These are phyloP conservation scores for Penicillium longicatenatum DNA, from an alignment of 495 filamentous ascomycete species.

Conservation along the genomic window DNA sequence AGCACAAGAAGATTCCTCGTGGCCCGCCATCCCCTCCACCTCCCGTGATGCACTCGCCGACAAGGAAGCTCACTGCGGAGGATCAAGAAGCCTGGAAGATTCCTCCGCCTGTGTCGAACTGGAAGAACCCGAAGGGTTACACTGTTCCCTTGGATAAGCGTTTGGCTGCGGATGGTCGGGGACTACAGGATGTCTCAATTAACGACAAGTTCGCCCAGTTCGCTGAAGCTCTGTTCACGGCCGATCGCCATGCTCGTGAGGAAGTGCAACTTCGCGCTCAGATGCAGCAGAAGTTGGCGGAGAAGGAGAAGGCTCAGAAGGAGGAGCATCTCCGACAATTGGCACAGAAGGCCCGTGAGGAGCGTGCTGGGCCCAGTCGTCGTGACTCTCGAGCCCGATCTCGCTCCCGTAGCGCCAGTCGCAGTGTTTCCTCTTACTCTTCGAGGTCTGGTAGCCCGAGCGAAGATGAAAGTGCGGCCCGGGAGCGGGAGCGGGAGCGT, in stretches of 20 bases:
- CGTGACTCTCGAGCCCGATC: slow-evolving; percentile 43
- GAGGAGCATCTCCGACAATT: slow-evolving; percentile 90
- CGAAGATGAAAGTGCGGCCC: slow-evolving; percentile 66
- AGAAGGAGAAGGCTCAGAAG: slow-evolving; percentile 93
- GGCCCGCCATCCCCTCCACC: slow-evolving; percentile 92
- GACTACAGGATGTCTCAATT: slow-evolving; percentile 91
- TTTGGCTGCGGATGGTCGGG: slow-evolving; percentile 91
- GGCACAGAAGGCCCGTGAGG: slow-evolving; percentile 89
- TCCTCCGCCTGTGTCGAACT: slow-evolving; percentile 91
- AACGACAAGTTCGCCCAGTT: slow-evolving; percentile 99
- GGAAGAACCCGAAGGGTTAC: slow-evolving; percentile 99
- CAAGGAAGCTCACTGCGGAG: slow-evolving; percentile 91
- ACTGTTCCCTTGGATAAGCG: slow-evolving; percentile 96
- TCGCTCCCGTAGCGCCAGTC: slow-evolving; percentile 49
- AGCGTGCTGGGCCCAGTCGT: slow-evolving; percentile 58
- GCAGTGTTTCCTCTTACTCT: slow-evolving; percentile 58
- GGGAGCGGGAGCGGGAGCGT: slow-evolving; percentile 76
- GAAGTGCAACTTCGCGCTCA: slow-evolving; percentile 89
- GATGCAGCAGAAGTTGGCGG: slow-evolving; percentile 96
- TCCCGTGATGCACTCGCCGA: slow-evolving; percentile 93
- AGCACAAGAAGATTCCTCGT: slow-evolving; percentile 96
- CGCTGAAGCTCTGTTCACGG: slow-evolving; percentile 89
- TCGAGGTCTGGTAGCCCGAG: slow-evolving; percentile 57
- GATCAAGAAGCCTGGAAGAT: slow-evolving; percentile 98
- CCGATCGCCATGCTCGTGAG: slow-evolving; percentile 91